Percentiles rank a stretch among this genome's conserved stretches.
phyloP scores from a whole-genome alignment of 31 red algal genomes.

The Bonnemaisonia californica region DNA sequence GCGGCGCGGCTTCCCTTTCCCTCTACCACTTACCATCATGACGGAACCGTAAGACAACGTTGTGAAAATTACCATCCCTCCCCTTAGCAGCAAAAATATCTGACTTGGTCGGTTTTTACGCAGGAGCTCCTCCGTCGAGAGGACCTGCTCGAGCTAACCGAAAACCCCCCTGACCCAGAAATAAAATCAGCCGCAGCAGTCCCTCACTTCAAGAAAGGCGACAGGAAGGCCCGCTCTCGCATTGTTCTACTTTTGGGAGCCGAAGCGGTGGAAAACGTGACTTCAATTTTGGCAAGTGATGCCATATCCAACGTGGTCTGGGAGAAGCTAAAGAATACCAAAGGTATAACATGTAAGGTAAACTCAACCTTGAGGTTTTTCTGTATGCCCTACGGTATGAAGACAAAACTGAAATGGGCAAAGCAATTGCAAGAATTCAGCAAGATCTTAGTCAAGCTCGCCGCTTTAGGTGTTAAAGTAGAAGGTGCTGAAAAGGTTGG shows the following conservation, averaged over 20 bases:
- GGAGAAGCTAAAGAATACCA: background rate
- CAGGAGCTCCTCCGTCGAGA: conserved; percentile 8
- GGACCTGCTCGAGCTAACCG: background rate
- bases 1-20: background rate
- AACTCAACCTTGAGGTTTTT: background rate
- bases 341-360: background rate
- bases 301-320: background rate
- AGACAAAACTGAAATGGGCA: conserved; percentile 4
- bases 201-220: background rate
- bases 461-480: background rate
- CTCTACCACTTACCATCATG: background rate
- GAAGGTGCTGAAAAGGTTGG: background rate
- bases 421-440: background rate
- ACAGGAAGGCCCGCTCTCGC: background rate
- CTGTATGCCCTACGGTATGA: background rate
- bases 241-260: background rate
- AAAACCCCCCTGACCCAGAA: background rate
- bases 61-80: background rate
- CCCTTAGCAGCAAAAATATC: background rate
- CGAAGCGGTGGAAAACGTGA: background rate
- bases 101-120: background rate
- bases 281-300: background rate
- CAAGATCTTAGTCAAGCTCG: background rate
- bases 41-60: background rate
- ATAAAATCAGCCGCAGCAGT: background rate